A percentile compares a stretch with the other conserved stretches of the same genome.
These are phyloP conservation scores for Mortierella sp. DNA, from an alignment of 371 early-diverging fungal genomes.

Conservation along the genomic window DNA sequence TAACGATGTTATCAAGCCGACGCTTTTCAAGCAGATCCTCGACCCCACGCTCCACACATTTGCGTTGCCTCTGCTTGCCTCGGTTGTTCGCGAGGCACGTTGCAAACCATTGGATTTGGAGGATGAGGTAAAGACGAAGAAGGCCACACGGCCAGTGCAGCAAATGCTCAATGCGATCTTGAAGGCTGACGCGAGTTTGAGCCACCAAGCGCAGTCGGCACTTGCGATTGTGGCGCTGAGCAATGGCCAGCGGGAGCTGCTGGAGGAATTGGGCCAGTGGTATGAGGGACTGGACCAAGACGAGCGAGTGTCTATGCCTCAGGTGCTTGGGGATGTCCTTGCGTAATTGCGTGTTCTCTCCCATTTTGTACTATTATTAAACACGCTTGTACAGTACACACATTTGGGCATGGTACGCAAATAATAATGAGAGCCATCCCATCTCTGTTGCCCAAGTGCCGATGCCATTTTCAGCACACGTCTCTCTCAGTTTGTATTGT, in stretches of 20 bases:
- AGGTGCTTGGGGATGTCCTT: slow-evolving; percentile 15
- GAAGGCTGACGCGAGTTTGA: slow-evolving; percentile 24
- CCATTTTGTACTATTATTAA: not conserved
- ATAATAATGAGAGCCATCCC: not conserved
- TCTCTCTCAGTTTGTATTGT: not conserved
- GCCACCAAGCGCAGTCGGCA: slow-evolving; percentile 34
- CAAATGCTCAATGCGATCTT: slow-evolving; percentile 32
- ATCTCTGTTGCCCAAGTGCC: no score
- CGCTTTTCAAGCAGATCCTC: slow-evolving; percentile 27
- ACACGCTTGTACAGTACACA: not conserved
- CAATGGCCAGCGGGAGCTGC: slow-evolving; percentile 13
- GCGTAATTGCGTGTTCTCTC: not conserved
- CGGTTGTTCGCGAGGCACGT: slow-evolving; percentile 27
- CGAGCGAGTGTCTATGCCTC: slow-evolving; percentile 15
- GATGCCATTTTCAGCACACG: no score
- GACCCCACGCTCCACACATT: slow-evolving; percentile 22
- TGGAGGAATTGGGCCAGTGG: slow-evolving; percentile 23
- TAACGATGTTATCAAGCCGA: slow-evolving; percentile 31
- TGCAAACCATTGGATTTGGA: not conserved
- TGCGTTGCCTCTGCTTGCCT: slow-evolving; percentile 37
- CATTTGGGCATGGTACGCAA: not conserved
- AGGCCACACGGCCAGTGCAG: slow-evolving; percentile 11
- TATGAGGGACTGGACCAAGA: slow-evolving; percentile 1
- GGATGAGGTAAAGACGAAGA: not conserved
- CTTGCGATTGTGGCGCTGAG: slow-evolving; percentile 28